Base-by-base conservation (phyloP, 345 rosid genomes). In the Rubroshorea leprosula region DNA sequence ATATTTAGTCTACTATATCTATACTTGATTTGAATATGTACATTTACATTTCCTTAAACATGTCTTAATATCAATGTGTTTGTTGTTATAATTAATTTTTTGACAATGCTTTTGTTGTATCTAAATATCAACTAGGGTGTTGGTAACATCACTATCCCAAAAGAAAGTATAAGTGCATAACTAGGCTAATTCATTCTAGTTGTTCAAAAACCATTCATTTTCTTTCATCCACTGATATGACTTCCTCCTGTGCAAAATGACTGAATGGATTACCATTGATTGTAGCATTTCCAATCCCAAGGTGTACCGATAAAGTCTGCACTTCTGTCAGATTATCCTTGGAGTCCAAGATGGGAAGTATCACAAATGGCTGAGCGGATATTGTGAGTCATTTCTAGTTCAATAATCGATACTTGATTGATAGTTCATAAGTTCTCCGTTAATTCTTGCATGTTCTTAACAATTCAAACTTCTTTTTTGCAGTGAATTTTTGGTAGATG, bases 331-430 rank as follows among this genome's bases (percentile, higher is more conserved):
- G 95, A 87, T 26, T 93, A 78, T 67, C 96, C 97, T 55, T 93
- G 99, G 97, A 93, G 95, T 80, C 99, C 99, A 19, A 83, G 99
- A 74, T 93, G 99, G 99, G 96, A 93, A 64, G 45, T 62, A 24
- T 68, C 81, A 1, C 80, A 63, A 61, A 90, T 85, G 99, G 95
- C 86, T 16, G 99, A 89, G 68, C 83, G 90, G 49, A 69, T 87
- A 25, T 80, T 72, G 99, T 93, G 48, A 79, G 92, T n/a, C n/a
- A n/a, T n/a, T n/a, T n/a, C n/a, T n/a, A n/a, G n/a, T n/a, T n/a
- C n/a, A 35, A 38, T n/a, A 64, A 18, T 25, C n/a, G n/a, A n/a
- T n/a, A n/a, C n/a, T n/a, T n/a, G n/a, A n/a, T n/a, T n/a, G n/a
- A n/a, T 35, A 35, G 6, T 35, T 35, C 41, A 35, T 35, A 35